Base-by-base conservation (phyloP, 192 early-diverging fungal genomes). In the Neocallimastix lanati region DNA sequence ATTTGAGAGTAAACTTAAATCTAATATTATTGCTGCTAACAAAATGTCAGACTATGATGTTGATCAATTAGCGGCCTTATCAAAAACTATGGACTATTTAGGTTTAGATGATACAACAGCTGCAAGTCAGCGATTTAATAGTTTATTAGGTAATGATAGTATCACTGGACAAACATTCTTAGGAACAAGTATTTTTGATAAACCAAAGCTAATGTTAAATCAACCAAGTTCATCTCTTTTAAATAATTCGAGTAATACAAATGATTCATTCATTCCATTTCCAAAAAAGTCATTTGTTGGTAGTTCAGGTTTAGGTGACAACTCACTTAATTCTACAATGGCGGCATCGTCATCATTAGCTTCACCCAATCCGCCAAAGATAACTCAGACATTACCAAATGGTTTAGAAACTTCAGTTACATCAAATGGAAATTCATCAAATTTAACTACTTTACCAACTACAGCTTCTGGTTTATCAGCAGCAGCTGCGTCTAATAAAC, bases 11-110 rank as follows among this genome's bases (percentile, higher is more conserved):
- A 16, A 16, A n/a, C 50, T 67, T 67, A 67, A 67, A 9, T 67
- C 50, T 25, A 67, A 67, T 25, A 37, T 13, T 37, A 21, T n/a
- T n/a, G n/a, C 50, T n/a, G 5, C 50, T 67, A 67, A n/a, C 9
- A 67, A 67, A n/a, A 5, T 67, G n/a, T 67, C 50, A 25, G 50
- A 67, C 2, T n/a, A 11, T n/a, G 50, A 67, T 67, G 50, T 67
- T 67, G 90, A 91, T 76, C 87, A 88, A 80, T 87, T 84, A 29
- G 86, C 83, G 29, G 85, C 89, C 4, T 83, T 92, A 76, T 84
- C 88, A 58, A 89, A 88, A 76, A 93, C 91, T 11, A 81, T 93
- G 28, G 91, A 91, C 81, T 88, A 90, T 81, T 88, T 93, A 37
- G 91, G 91, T 29, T 78, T 93, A 40, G 91, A 93, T 80, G 92